phyloP scores from a whole-genome alignment of 148 eudicot species.

The Fagopyrum homotropicum region DNA sequence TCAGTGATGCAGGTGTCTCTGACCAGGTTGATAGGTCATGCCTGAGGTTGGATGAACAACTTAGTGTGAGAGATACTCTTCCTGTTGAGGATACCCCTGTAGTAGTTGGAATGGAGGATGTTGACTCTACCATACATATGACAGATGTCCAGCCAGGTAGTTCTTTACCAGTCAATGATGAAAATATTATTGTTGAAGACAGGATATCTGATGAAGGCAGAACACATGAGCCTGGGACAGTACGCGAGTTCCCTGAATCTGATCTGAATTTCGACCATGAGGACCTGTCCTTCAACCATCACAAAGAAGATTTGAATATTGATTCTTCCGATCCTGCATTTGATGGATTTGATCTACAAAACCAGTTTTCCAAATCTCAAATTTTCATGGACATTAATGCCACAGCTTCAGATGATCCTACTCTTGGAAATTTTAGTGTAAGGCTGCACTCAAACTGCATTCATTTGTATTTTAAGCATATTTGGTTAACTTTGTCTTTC shows the following conservation, averaged over 20 bases:
- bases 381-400: slow-evolving; percentile 25
- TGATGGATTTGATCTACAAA: slow-evolving; percentile 26
- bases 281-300: slow-evolving; percentile 9
- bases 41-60: too few species aligned
- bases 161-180: slow-evolving; percentile 16
- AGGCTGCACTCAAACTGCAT: slow-evolving; percentile 19
- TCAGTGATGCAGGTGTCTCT: too few species aligned
- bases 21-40: too few species aligned
- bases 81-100: too few species aligned
- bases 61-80: too few species aligned
- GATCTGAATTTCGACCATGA: slow-evolving; percentile 24
- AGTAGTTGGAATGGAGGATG: too few species aligned
- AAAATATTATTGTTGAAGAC: slow-evolving; percentile 14
- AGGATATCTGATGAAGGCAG: slow-evolving; percentile 15
- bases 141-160: slow-evolving; percentile 15
- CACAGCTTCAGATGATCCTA: slow-evolving; percentile 17
- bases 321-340: slow-evolving; percentile 18
- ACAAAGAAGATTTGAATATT: slow-evolving; percentile 26
- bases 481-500: neutral
- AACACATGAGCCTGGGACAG: slow-evolving; percentile 8
- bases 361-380: slow-evolving; percentile 24
- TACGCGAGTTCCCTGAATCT: slow-evolving; percentile 21
- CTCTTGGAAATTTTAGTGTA: slow-evolving; percentile 33
- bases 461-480: neutral
- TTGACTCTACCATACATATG: neutral